Evolutionary conservation across 352 stramenopile species (phyloP).

Genomic region (Peronospora destructor): DNA sequence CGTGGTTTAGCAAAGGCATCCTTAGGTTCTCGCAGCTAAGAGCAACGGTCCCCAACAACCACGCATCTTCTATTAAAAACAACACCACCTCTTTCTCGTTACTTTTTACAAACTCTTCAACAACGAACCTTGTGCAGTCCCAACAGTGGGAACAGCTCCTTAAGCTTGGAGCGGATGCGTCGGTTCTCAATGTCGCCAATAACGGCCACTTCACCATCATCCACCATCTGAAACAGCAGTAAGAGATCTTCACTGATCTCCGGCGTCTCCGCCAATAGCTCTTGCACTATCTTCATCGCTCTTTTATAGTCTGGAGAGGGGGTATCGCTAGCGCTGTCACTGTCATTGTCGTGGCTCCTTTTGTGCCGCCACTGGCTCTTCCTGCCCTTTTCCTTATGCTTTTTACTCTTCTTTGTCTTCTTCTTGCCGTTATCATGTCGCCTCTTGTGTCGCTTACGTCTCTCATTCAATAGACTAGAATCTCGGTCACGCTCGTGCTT

Average conservation of each 20-base stretch:
- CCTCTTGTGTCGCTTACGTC: conserved; percentile 32
- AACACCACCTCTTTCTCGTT: not conserved
- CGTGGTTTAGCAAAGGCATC: conserved; percentile 44
- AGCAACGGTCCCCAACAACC: not conserved
- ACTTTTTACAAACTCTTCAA: not conserved
- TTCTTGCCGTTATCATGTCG: conserved; percentile 27
- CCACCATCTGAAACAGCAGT: conserved; percentile 63
- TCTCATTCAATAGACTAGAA: conserved; percentile 22
- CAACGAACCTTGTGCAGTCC: conserved; percentile 48
- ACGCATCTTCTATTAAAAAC: not conserved
- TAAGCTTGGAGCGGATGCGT: conserved; percentile 55
- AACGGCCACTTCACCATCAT: conserved; percentile 64
- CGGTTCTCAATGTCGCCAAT: conserved; percentile 74
- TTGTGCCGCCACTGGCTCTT: conserved; percentile 21
- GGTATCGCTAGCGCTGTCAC: conserved; percentile 12
- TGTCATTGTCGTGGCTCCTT: conserved; percentile 7
- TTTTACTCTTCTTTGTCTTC: conserved; percentile 30
- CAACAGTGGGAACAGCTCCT: conserved; percentile 64
- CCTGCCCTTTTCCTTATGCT: conserved; percentile 24
- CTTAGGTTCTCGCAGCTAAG: conserved; percentile 44
- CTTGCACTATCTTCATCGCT: conserved; percentile 42
- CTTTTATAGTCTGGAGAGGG: conserved; percentile 22
- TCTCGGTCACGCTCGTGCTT: conserved; percentile 24
- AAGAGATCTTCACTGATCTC: conserved; percentile 58
- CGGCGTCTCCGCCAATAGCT: conserved; percentile 60